phyloP scores from a whole-genome alignment of 306 rosid genomes.

The Cicer yamashitae region DNA sequence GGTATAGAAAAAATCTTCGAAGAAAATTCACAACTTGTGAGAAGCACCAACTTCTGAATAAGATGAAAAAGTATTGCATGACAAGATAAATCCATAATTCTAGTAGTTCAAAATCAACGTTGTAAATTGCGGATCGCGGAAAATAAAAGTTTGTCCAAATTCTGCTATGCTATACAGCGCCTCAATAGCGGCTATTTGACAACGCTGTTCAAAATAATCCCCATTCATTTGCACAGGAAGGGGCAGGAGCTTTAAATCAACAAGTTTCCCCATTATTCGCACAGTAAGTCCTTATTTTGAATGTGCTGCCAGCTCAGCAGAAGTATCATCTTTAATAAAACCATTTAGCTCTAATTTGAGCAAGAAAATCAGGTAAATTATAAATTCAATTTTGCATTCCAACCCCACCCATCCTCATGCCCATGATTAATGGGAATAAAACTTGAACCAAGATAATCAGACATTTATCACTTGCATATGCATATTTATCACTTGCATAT shows the following conservation, averaged over 20 bases:
- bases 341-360: slow-evolving; percentile 18
- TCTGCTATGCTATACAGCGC: no score
- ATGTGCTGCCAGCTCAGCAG: slow-evolving; percentile 12
- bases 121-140: no score
- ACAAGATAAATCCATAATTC: slow-evolving; percentile 17
- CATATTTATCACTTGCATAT: slow-evolving; percentile 8
- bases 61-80: slow-evolving; percentile 17
- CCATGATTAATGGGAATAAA: neutral
- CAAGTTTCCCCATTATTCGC: neutral
- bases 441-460: slow-evolving; percentile 1
- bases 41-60: neutral
- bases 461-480: no score
- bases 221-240: neutral
- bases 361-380: slow-evolving; percentile 2
- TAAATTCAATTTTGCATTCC: neutral
- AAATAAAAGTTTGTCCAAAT: no score
- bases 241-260: neutral
- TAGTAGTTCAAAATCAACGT: neutral
- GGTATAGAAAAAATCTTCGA: neutral
- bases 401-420: neutral
- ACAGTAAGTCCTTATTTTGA: slow-evolving; percentile 9
- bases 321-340: slow-evolving; percentile 8
- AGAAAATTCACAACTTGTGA: slow-evolving; percentile 13
- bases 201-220: neutral
- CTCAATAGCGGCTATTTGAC: no score